Base-by-base conservation (phyloP, 2,329 filamentous ascomycete genomes). In the Graphiopsis chlorocephala region DNA sequence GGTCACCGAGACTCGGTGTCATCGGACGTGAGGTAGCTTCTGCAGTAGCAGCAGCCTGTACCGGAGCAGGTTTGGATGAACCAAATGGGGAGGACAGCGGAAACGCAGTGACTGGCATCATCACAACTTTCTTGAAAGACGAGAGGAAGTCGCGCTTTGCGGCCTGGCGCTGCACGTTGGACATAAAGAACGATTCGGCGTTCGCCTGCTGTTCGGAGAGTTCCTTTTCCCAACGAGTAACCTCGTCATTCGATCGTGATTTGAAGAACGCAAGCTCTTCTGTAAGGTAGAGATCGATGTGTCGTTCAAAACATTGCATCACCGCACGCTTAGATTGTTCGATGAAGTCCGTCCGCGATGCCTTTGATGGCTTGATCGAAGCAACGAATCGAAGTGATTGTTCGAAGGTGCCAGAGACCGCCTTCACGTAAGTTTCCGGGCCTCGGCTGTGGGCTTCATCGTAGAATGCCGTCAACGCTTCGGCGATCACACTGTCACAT, bases 61-160 rank as follows among this genome's bases (percentile, higher is more conserved):
- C 65, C 12, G 67, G 55, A 25, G 74, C 66, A 25, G 77, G 72
- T 67, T 77, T 82, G 50, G 74, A 75, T 20, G 77, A 78, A 66
- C 79, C 83, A 53, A 53, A 53, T 4, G 50, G 50, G 8, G 50
- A 53, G 2, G 50, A 53, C n/a, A 81, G 86, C 1, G 92, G 91
- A 4, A 98, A 82, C 10, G 93, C 94, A 61, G 92, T 96, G 57
- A 99, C 94, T 2, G 95, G 95, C 88, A 97, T 96, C 93, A 99
- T 97, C 69, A 99, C 91, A 10, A 99, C 95, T 77, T 98, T 98
- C 75, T 93, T 97, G 83, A 99, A 99, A 0, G 93, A 97, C 53
- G 89, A 95, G 67, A 99, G 76, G 72, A 99, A 99, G 75, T 99
- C 95, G 70, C 93, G 92, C 79, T 99, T 99, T 68, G 96, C 95